Percentiles rank a stretch among this genome's conserved stretches.
Evolutionary conservation across 495 filamentous ascomycete genomes (phyloP).

Genomic region (Penicillium ochrochloron): DNA sequence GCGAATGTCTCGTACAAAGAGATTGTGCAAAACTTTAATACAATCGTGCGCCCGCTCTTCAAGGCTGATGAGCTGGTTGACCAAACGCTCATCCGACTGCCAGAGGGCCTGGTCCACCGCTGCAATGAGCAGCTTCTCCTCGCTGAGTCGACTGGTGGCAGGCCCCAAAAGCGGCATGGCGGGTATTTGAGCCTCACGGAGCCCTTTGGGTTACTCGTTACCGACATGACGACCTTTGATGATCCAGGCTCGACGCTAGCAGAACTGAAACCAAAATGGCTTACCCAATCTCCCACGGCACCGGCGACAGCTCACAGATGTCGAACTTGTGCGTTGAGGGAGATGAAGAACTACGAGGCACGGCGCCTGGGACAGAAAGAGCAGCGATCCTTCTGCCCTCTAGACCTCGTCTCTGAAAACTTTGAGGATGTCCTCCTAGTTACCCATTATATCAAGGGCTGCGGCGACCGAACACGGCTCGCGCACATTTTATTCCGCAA

Average conservation of each 20-base stretch:
- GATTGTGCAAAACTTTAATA: slow-evolving; percentile 61
- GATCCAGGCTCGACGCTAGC: slow-evolving; percentile 55
- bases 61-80: slow-evolving; percentile 60
- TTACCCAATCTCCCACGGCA: slow-evolving; percentile 79
- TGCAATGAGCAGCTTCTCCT: slow-evolving; percentile 56
- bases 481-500: slow-evolving; percentile 45
- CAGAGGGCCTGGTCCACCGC: slow-evolving; percentile 45
- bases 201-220: slow-evolving; percentile 70
- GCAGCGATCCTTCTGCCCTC: slow-evolving; percentile 57
- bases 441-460: slow-evolving; percentile 42
- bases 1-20: slow-evolving; percentile 58
- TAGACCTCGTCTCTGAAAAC: slow-evolving; percentile 56
- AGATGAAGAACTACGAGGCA: slow-evolving; percentile 53
- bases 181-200: slow-evolving; percentile 63
- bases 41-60: slow-evolving; percentile 62
- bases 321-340: slow-evolving; percentile 81
- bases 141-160: slow-evolving; percentile 35
- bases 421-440: slow-evolving; percentile 43
- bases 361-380: slow-evolving; percentile 30
- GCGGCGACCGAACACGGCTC: slow-evolving; percentile 41
- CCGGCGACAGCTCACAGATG: slow-evolving; percentile 69
- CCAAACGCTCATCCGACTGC: slow-evolving; percentile 60
- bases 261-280: slow-evolving; percentile 97
- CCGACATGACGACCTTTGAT: slow-evolving; percentile 71
- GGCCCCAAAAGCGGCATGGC: slow-evolving; percentile 55